phyloP scores from a whole-genome alignment of 768 basidiomycete genomes.

The Naganishia vaughanmartiniae region DNA sequence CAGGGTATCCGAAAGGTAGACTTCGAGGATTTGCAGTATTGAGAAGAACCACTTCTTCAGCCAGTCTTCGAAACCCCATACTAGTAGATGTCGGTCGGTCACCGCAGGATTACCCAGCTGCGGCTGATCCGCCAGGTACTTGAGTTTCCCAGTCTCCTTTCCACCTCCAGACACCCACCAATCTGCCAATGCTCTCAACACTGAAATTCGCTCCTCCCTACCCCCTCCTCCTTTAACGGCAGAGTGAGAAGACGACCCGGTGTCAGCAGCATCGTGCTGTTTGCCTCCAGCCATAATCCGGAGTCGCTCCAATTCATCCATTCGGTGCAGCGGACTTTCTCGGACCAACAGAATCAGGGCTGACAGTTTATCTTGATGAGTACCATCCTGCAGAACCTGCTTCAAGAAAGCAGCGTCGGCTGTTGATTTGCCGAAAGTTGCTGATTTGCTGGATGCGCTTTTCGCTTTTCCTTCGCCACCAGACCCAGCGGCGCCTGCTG shows the following conservation, averaged over 20 bases:
- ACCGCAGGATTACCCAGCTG: conserved; percentile 60
- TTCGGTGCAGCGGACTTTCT: conserved; percentile 80
- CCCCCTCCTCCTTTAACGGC: conserved; percentile 44
- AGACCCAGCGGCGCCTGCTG: conserved; percentile 30
- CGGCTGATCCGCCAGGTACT: conserved; percentile 89
- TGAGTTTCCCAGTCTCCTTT: conserved; percentile 80
- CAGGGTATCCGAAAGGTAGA: conserved; percentile 78
- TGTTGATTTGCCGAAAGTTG: conserved; percentile 48
- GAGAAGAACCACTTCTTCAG: conserved; percentile 95
- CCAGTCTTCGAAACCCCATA: conserved; percentile 97
- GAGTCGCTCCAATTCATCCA: conserved; percentile 71
- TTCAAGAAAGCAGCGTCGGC: conserved; percentile 79
- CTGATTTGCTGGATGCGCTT: conserved; percentile 19
- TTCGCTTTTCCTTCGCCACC: conserved; percentile 13
- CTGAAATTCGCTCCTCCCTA: conserved; percentile 87
- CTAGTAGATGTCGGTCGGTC: conserved; percentile 69
- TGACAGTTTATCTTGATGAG: conserved; percentile 84
- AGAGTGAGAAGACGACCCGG: conserved; percentile 11
- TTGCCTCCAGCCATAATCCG: conserved; percentile 66
- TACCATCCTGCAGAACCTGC: conserved; percentile 81
- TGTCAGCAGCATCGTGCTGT: conserved; percentile 32
- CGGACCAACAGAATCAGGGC: conserved; percentile 87
- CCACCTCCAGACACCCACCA: conserved; percentile 92
- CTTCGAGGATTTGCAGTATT: conserved; percentile 84
- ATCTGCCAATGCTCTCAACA: conserved; percentile 84